phyloP scores from a whole-genome alignment of 352 stramenopile species.

The Globisporangium yorkense region DNA sequence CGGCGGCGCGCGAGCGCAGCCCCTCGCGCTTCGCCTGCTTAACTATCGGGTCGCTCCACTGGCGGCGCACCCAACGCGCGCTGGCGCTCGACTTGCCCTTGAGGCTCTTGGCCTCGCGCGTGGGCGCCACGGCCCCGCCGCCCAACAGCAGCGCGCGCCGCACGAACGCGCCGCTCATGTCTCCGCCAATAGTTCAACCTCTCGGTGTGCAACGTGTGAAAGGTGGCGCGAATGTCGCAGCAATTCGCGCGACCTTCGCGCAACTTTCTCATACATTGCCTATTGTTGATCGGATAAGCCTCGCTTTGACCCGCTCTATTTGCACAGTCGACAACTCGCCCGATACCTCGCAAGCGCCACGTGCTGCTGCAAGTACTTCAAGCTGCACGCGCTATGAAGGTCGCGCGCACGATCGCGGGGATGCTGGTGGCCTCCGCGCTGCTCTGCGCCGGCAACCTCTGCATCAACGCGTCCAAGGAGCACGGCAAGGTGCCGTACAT shows the following conservation, averaged over 20 bases:
- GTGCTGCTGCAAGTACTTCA: background rate
- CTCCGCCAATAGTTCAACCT: background rate
- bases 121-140: background rate
- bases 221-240: background rate
- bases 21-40: constrained; percentile 83
- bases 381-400: constrained; percentile 10
- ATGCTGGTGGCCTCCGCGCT: constrained; percentile 66
- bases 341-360: background rate
- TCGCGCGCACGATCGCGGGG: constrained; percentile 44
- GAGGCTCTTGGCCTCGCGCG: constrained; percentile 65
- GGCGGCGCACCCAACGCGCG: constrained; percentile 77
- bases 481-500: constrained; percentile 74
- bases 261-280: background rate
- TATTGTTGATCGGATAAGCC: too few species aligned
- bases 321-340: background rate
- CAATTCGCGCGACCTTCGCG: background rate
- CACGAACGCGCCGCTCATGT: constrained; percentile 20
- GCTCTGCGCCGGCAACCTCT: constrained; percentile 77
- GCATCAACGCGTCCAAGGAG: constrained; percentile 81
- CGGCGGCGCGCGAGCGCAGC: constrained; percentile 68
- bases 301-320: background rate
- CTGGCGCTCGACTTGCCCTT: constrained; percentile 81
- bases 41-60: constrained; percentile 81
- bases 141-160: constrained; percentile 9
- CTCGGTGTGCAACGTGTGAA: background rate